Percentiles rank a stretch among this genome's conserved stretches.
Conservation (phyloP, 2,329 filamentous ascomycete species). For the Ophiostoma fasciatum region DNA sequence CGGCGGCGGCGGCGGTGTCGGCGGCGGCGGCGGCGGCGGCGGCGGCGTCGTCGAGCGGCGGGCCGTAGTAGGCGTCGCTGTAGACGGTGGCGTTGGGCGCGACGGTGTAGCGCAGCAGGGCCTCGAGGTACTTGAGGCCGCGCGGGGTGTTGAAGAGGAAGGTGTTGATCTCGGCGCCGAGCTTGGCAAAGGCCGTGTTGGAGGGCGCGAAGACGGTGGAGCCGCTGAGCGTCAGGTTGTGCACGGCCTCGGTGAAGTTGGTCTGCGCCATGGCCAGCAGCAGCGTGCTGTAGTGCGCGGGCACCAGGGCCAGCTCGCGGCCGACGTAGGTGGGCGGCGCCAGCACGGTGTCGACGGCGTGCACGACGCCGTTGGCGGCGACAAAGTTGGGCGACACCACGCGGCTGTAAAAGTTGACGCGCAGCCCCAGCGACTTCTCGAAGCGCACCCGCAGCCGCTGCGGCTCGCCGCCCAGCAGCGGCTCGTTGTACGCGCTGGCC, state of each 20-base stretch:
- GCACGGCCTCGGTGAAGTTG: slow-evolving; percentile 46
- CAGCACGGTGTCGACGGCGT: slow-evolving; percentile 61
- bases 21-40: slow-evolving; percentile 22
- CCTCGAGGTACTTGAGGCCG: slow-evolving; percentile 62
- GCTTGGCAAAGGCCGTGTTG: slow-evolving; percentile 64
- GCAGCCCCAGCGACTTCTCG: slow-evolving; percentile 41
- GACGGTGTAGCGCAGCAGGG: slow-evolving; percentile 66
- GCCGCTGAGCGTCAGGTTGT: slow-evolving; percentile 40
- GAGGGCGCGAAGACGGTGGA: slow-evolving; percentile 69
- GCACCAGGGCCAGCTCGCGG: slow-evolving; percentile 45
- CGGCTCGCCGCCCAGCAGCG: slow-evolving; percentile 44
- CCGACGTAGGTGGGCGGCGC: slow-evolving; percentile 55
- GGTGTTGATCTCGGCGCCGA: slow-evolving; percentile 59
- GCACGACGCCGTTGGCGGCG: slow-evolving; percentile 67
- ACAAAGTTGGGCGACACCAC: slow-evolving; percentile 57
- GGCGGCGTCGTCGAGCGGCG: slow-evolving; percentile 12
- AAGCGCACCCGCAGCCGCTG: slow-evolving; percentile 62
- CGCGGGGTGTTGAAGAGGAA: slow-evolving; percentile 69
- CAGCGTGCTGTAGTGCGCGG: slow-evolving; percentile 63
- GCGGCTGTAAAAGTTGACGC: slow-evolving; percentile 63
- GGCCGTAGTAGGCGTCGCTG: slow-evolving; percentile 62
- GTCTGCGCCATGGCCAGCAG: slow-evolving; percentile 62
- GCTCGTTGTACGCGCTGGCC: slow-evolving; percentile 48
- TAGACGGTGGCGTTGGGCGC: slow-evolving; percentile 64
- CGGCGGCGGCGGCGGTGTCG: slow-evolving; percentile 14